Evolutionary conservation across 805 yeast species (phyloP), one percentile per base, ranked within the genome.

Genomic region (Cyberlindnera maritima): DNA sequence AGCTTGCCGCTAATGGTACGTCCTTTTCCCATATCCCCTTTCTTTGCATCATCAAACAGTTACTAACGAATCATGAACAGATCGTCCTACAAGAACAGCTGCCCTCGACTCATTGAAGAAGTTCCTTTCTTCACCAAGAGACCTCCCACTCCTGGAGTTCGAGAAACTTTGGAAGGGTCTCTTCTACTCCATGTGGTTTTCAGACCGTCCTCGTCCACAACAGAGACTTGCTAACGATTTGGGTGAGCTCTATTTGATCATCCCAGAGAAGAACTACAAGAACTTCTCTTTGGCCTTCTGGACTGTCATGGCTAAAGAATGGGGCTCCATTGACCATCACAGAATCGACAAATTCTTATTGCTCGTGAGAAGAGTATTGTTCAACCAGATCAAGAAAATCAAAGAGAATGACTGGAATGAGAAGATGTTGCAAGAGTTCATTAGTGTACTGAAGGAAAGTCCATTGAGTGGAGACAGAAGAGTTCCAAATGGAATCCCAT

Each of bases 121-220:
- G 53, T 85, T 77, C 60, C 67, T 89, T 39, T 62, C 75, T 2
- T 63, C 72, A 26, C 56, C 59, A 49, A 56, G 63, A 29, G 46
- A 53, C n/a, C 47, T 61, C 25, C 69, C 76, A 33, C 65, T 81
- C 34, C 59, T 72, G 6, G 68, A 64, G 28, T 72, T 81, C 53
- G 86, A 86, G 55, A 91, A 92, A 63, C 70, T 94, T 49, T 94
- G 99, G 97, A 90, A 88, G 67, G 99, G 98, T n/a, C 74, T 94
- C 35, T 94, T 85, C 67, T 94, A 75, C 62, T 80, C 96, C 11
- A 88, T 94, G 96, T 94, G 99, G 98, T 89, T 85, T 69, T 79
- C 95, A 62, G 99, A 94, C 65, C 80, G 91, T 61, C 96, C 97
- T 23, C 75, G 85, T 58, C 94, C 96, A 20, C 99, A 94, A 67